Conservation (phyloP, 1,139 yeast genomes). For the Pichia norvegensis region DNA sequence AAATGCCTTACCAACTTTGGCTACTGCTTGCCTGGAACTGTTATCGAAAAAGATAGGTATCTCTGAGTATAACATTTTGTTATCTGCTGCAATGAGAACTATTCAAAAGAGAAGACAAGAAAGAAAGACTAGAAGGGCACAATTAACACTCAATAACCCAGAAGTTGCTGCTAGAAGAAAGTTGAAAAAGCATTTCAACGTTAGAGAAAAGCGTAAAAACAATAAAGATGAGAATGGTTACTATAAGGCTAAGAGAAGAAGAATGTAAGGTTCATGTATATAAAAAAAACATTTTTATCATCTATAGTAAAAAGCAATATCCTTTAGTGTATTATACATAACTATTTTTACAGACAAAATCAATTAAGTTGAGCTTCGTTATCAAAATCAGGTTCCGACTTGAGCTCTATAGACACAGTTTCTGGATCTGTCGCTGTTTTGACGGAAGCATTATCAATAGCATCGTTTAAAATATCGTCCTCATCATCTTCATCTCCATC, state of each 20-base stretch:
- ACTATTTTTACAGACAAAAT: neutral
- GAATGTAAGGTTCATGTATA: conserved; percentile 3
- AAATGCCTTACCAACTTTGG: conserved; percentile 42
- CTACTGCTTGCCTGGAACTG: conserved; percentile 63
- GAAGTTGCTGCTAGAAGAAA: conserved; percentile 72
- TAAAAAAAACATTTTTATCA: neutral
- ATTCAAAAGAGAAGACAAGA: conserved; percentile 63
- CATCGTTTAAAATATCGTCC: conserved; percentile 3
- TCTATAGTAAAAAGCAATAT: neutral
- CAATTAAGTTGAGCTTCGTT: neutral
- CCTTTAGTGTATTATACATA: neutral
- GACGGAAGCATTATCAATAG: neutral
- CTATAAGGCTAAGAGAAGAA: conserved; percentile 55
- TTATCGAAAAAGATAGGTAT: conserved; percentile 67
- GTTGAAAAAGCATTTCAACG: conserved; percentile 64
- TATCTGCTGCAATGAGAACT: conserved; percentile 52
- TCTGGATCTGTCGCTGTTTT: neutral
- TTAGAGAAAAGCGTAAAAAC: conserved; percentile 68
- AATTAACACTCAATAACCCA: conserved; percentile 72
- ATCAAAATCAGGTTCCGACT: neutral
- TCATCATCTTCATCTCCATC: conserved; percentile 6
- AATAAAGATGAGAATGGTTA: conserved; percentile 72
- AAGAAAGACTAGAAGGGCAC: conserved; percentile 68
- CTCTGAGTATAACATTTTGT: conserved; percentile 58
- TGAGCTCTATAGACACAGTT: neutral